Evolutionary conservation across 495 filamentous ascomycete species (phyloP), one percentile per base, ranked within the genome.

Genomic region (Aspergillus ostianus): DNA sequence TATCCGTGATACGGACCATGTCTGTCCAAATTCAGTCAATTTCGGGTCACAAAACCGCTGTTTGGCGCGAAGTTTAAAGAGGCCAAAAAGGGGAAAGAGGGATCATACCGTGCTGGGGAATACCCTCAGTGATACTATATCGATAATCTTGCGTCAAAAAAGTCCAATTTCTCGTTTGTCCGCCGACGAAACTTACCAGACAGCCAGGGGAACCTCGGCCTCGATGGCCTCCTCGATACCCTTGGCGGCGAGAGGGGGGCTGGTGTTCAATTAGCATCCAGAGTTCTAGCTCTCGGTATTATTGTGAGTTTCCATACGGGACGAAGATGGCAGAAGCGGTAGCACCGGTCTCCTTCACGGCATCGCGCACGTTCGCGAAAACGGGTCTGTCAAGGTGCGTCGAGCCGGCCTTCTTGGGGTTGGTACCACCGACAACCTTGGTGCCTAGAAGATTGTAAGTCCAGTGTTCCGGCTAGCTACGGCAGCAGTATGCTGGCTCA

Each of bases 1-100:
- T 96, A 72, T 93, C 89, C 68, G 96, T 97, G 71, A 99, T 96
- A 74, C 94, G 91, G 67, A 99, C 92, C 94, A 99, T 99, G 78
- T 99, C 94, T 90, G 69, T 53, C 46, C 9, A 10, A 8, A 15
- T 41, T 4, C 3, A 41, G 36, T 41, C 13, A 41, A 12, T 41
- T 17, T 41, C 36, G 0, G 36, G 36, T 41, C 9, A 10, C 6
- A 32, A 61, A 61, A 51, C 19, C 19, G 19, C 12, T 27, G 13
- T 10, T 26, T 58, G 65, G 67, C 23, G n/a, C 59, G 72, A 51
- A 76, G 66, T 56, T 57, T 51, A 41, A n/a, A 56, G 57, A 32
- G 46, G 55, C 55, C 18, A 44, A 27, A 27, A 58, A 53, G 45
- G 49, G 19, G n/a, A 26, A 52, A 7, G 20, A 30, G 45, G 18